A percentile compares a stretch with the other conserved stretches of the same genome.
phyloP scores from a whole-genome alignment of 441 rosid genomes.

The Adansonia madagascariensis region DNA sequence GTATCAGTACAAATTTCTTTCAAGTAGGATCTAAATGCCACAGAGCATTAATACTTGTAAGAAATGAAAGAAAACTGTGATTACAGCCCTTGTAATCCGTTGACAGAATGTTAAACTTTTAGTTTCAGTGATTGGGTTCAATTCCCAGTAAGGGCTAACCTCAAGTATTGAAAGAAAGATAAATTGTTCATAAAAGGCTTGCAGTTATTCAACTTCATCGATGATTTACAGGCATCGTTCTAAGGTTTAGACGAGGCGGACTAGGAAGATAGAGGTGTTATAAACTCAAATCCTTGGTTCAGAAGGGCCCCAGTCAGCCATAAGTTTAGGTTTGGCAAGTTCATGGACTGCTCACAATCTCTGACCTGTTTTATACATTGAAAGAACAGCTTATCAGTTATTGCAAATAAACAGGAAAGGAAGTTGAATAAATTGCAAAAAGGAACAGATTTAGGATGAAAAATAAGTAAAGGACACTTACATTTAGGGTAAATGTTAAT shows the following conservation, averaged over 20 bases:
- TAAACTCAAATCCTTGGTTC: conserved; percentile 78
- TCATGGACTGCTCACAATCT: conserved; percentile 52
- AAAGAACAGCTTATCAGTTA: neutral
- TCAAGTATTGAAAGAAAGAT: neutral
- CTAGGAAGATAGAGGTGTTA: conserved; percentile 28
- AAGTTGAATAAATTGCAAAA: neutral
- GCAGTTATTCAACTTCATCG: neutral
- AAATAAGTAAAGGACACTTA: conserved; percentile 27
- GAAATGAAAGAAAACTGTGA: neutral
- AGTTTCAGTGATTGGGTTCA: neutral
- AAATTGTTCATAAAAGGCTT: neutral
- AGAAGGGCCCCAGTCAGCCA: conserved; percentile 78
- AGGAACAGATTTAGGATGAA: neutral
- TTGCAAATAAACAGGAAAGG: neutral
- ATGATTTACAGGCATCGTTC: neutral
- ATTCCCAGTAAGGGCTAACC: neutral
- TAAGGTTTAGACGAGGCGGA: neutral
- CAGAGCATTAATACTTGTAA: neutral
- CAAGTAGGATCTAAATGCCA: conserved; percentile 1
- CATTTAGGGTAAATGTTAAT: conserved; percentile 63
- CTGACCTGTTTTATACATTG: conserved; percentile 44
- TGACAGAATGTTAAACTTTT: neutral
- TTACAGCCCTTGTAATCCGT: neutral
- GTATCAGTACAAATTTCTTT: neutral
- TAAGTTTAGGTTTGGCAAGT: conserved; percentile 69